Evolutionary conservation across 2,329 filamentous ascomycete genomes (phyloP), one percentile per base, ranked within the genome.

Genomic region (Nigrospora oryzae): DNA sequence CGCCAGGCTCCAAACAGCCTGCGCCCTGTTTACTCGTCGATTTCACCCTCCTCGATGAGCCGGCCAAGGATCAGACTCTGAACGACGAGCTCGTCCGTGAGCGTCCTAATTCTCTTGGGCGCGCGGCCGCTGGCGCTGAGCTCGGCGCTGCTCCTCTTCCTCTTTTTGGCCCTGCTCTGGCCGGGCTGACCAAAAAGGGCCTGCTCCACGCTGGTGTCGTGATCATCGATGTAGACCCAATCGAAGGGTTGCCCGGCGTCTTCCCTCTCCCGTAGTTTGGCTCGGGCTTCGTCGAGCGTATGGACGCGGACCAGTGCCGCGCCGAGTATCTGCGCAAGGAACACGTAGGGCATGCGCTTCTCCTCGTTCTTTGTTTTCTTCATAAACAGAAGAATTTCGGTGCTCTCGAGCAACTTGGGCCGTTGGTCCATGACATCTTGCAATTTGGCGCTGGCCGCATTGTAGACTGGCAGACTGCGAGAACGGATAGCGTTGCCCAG

Each of bases 1-100:
- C 5, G 5, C 7, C 23, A 10, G 7, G 5, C 23, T 7, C 23
- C 23, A 10, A 7, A 28, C 5, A 7, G 23, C 23, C 23, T 10
- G 15, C 6, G 34, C 5, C 15, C 14, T 12, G 5, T 16, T 39
- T 14, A 39, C 38, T 30, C 38, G n/a, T 39, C 53, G 54, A 70
- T 56, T 52, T 79, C 74, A 12, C 67, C 72, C 41, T 79, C 76
- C 49, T 87, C 83, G 43, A 89, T 77, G 53, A 96, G 66, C 49
- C 81, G 79, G 1, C 90, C 91, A 42, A 95, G 63, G 51, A 98
- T 96, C 47, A 97, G 69, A 62, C 89, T 96, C 70, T 98, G 91
- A 45, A 95, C 83, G 17, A 97, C 81, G 59, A 91, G 81, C 64
- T 97, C 91, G 61, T 94, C 84, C 45, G 83, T 84, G 43, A 95